phyloP scores from a whole-genome alignment of 176 grass and related monocot genomes.

The Oryza rufipogon region DNA sequence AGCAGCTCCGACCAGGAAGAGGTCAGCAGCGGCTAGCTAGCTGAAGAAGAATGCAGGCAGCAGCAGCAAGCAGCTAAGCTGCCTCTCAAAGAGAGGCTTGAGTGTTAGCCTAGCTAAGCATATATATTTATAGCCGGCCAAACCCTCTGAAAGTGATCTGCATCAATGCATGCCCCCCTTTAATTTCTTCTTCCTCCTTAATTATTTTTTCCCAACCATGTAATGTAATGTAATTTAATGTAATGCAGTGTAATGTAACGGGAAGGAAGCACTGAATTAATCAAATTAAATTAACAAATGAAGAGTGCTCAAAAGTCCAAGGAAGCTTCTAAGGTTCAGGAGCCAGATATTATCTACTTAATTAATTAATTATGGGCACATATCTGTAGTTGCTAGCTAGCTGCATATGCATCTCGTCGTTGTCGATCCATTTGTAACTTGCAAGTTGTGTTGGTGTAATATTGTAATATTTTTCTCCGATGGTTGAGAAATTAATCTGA shows the following conservation, averaged over 20 bases:
- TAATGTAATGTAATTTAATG: slow-evolving; percentile 43
- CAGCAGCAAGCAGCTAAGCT: background rate
- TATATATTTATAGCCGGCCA: background rate
- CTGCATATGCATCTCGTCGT: slow-evolving; percentile 27
- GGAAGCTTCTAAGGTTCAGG: slow-evolving; percentile 36
- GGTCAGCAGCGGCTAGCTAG: slow-evolving; percentile 50
- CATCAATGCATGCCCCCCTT: background rate
- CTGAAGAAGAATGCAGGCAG: background rate
- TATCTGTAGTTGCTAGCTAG: slow-evolving; percentile 1
- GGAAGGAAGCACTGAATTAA: slow-evolving; percentile 30
- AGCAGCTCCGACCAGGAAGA: slow-evolving; percentile 57
- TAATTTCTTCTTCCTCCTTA: slow-evolving; percentile 25
- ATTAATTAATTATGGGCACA: background rate
- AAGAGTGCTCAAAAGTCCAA: slow-evolving; percentile 28
- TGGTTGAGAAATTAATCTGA: slow-evolving; percentile 15
- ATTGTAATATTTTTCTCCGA: slow-evolving; percentile 25
- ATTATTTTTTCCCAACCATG: background rate
- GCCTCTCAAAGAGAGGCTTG: slow-evolving; percentile 53
- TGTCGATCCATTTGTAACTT: slow-evolving; percentile 24
- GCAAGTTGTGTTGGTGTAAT: background rate
- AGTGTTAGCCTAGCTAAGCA: slow-evolving; percentile 40
- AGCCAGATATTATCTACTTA: background rate
- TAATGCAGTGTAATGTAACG: slow-evolving; percentile 43
- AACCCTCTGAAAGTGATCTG: slow-evolving; percentile 23
- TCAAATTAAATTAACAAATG: slow-evolving; percentile 25